Conservation (phyloP, 1,284 basidiomycete genomes). For the Gymnopus androsaceus region DNA sequence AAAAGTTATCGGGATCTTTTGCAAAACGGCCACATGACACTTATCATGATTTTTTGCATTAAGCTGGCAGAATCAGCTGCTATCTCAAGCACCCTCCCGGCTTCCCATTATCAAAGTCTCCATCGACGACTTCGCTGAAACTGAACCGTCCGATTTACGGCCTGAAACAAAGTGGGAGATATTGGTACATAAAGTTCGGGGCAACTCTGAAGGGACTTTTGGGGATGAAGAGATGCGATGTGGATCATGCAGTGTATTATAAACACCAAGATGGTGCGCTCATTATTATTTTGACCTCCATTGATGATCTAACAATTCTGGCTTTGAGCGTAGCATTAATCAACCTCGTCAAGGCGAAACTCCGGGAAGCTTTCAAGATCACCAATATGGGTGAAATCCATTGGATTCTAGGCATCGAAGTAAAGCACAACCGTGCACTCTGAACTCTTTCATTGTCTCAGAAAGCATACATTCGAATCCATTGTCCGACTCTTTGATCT, state of each 20-base stretch:
- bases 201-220: conserved; percentile 7
- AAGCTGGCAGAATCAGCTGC: too few relatives aligned
- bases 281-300: conserved; percentile 25
- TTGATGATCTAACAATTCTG: conserved; percentile 26
- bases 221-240: conserved; percentile 16
- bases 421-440: conserved; percentile 18
- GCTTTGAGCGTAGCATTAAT: conserved; percentile 22
- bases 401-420: conserved; percentile 30
- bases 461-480: conserved; percentile 24
- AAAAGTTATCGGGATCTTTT: too few relatives aligned
- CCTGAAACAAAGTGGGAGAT: conserved; percentile 4
- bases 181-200: conserved; percentile 12
- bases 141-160: conserved; percentile 1
- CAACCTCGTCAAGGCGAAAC: not conserved
- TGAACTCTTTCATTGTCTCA: conserved; percentile 30
- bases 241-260: conserved; percentile 27
- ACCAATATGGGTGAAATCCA: conserved; percentile 23
- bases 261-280: conserved; percentile 14
- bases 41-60: too few relatives aligned
- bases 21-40: too few relatives aligned
- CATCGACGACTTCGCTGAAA: not conserved
- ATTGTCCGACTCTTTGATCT: conserved; percentile 17
- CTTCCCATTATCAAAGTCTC: conserved; percentile 11
- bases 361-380: conserved; percentile 3
- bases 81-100: conserved; percentile 23